Percentiles rank a stretch among this genome's conserved stretches.
Conservation (phyloP, 2,329 filamentous ascomycete genomes). For the Graphilbum sp. region DNA sequence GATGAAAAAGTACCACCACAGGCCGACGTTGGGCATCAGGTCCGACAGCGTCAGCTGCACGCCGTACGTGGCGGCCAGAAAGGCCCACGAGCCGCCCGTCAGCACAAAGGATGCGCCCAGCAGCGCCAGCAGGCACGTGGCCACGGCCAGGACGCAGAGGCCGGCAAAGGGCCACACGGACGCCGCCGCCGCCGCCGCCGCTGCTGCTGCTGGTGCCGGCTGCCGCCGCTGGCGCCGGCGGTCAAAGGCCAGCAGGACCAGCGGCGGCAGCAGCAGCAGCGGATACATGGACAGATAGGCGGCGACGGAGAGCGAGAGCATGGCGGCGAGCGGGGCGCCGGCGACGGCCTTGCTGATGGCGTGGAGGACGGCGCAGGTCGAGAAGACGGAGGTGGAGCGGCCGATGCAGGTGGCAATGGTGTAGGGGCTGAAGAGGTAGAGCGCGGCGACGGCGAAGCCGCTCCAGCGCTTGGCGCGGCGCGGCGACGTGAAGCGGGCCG, state of each 20-base stretch:
- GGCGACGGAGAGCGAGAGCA: slow-evolving; percentile 74
- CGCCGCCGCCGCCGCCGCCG: too few relatives aligned
- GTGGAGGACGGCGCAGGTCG: slow-evolving; percentile 72
- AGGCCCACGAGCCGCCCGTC: slow-evolving; percentile 69
- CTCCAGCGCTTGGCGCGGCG: slow-evolving; percentile 61
- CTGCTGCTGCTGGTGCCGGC: too few relatives aligned
- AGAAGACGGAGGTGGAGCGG: slow-evolving; percentile 76
- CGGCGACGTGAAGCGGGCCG: slow-evolving; percentile 61
- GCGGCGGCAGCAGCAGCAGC: slow-evolving; percentile 65
- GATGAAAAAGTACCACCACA: slow-evolving; percentile 99
- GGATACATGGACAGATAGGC: slow-evolving; percentile 90
- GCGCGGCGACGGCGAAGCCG: slow-evolving; percentile 59
- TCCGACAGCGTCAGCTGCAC: slow-evolving; percentile 84
- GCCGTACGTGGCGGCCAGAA: slow-evolving; percentile 77
- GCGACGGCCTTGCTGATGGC: slow-evolving; percentile 66
- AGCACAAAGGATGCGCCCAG: slow-evolving; percentile 57
- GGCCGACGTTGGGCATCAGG: slow-evolving; percentile 81
- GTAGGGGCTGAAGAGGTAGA: slow-evolving; percentile 88
- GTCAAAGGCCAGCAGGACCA: slow-evolving; percentile 69
- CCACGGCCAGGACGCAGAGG: slow-evolving; percentile 35
- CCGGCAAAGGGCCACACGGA: slow-evolving; percentile 16
- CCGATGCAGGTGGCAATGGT: slow-evolving; percentile 83
- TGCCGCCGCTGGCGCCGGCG: slow-evolving; percentile 29
- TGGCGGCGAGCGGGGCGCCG: slow-evolving; percentile 56
- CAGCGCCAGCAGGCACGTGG: slow-evolving; percentile 39